These are phyloP conservation scores for Lactarius indigo DNA, from an alignment of 768 basidiomycete genomes.

Conservation along the genomic window DNA sequence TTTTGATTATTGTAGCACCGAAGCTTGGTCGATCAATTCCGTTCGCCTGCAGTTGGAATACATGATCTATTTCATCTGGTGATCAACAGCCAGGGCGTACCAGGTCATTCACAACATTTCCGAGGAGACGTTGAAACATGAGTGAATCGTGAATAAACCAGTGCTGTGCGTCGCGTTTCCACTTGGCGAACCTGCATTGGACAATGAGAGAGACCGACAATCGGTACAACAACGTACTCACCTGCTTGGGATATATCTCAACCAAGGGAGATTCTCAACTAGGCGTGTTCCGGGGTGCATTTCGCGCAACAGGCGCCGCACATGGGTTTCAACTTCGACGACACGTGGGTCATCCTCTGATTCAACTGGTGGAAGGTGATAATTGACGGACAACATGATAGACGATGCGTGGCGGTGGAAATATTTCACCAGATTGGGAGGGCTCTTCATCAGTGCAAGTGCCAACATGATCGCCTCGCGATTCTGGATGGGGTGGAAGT, in stretches of 20 bases:
- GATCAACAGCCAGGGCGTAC: neutral
- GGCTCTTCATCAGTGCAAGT: neutral
- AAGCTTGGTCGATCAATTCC: slow-evolving; percentile 11
- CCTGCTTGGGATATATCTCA: slow-evolving; percentile 3
- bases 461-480: neutral
- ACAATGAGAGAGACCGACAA: neutral
- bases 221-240: neutral
- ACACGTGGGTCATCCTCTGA: neutral
- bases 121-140: slow-evolving; percentile 13
- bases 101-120: neutral
- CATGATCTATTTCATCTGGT: neutral
- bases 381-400: neutral
- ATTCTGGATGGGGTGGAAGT: neutral
- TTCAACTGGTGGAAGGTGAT: neutral
- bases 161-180: slow-evolving; percentile 18
- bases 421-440: neutral
- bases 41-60: neutral
- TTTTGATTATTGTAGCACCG: slow-evolving; percentile 8
- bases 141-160: slow-evolving; percentile 13
- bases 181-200: slow-evolving; percentile 9
- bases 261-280: neutral
- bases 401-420: neutral
- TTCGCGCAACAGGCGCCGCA: neutral
- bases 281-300: neutral
- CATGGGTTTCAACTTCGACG: neutral